Evolutionary conservation across 306 rosid genomes (phyloP).

Genomic region (Trifolium fragiferum): DNA sequence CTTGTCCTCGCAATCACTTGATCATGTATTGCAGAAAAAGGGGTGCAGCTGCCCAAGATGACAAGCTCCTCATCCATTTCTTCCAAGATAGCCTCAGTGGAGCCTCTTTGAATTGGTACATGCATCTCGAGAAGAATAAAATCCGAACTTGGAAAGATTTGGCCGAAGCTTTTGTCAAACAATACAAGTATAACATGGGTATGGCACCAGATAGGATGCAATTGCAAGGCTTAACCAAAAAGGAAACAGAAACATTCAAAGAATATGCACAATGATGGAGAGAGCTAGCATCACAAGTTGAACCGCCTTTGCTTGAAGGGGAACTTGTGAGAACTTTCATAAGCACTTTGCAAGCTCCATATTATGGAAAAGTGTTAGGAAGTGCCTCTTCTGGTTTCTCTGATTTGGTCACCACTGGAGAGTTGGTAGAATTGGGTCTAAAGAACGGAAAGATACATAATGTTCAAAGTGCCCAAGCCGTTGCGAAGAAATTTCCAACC

Average conservation of each 20-base stretch:
- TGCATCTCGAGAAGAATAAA: not conserved
- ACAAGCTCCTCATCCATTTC: not conserved
- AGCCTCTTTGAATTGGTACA: not conserved
- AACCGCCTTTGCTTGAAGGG: not conserved
- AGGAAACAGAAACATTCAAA: too few relatives aligned
- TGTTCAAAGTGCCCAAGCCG: rapidly evolving
- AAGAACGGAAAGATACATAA: too few relatives aligned
- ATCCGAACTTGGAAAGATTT: not conserved
- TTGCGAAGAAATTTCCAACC: not conserved
- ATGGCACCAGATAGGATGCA: too few relatives aligned
- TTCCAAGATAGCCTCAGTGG: not conserved
- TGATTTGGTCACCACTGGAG: not conserved
- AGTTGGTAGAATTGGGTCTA: not conserved
- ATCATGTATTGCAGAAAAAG: not conserved
- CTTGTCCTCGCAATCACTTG: not conserved
- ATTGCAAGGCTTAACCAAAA: too few relatives aligned
- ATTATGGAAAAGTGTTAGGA: not conserved
- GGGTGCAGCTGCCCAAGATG: not conserved
- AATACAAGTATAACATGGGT: too few relatives aligned
- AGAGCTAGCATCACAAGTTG: not conserved
- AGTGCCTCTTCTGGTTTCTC: not conserved
- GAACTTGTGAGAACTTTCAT: not conserved
- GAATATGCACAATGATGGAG: not conserved
- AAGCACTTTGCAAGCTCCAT: not conserved
- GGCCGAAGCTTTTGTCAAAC: too few relatives aligned